Base-by-base conservation (phyloP, 1,284 basidiomycete genomes). In the Ustilago tritici region DNA sequence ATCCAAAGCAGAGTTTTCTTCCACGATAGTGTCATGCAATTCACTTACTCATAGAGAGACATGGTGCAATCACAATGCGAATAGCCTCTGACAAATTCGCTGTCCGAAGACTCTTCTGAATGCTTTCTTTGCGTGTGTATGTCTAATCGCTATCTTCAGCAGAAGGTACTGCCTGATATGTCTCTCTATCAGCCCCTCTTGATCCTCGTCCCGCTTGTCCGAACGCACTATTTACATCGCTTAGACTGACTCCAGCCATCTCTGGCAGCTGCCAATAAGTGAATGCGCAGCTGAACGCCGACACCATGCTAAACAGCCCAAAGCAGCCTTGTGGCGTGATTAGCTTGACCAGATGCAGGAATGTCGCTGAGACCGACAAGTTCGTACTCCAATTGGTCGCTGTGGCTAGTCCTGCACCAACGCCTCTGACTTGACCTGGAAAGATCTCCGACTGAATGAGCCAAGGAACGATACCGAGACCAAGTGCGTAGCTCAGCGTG, bases 381-480 rank as follows among this genome's bases (percentile, higher is more conserved):
- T 80, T 80, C 2, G 78, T 70, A 10, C 58, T 68, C 78, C 78
- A 80, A 56, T 80, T 82, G 12, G 70, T 76, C 14, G 80, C 80
- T 4, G 76, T 80, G 3, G 82, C 76, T 32, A 82, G 46, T 0
- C 74, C 80, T 4, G 69, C 76, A 2, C 82, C 82, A 0, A 80
- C 6, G 1, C 78, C 70, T 14, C 79, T 59, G 2, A 77, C 62
- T 15, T 70, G 69, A 31, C 70, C 74, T 7, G 76, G 66, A 17
- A 83, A 81, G 49, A 80, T 71, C 38, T 84, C 82, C 8, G 79
- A 70, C 59, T 80, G 78, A 15, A 84, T 65, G 9, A 84, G 65
- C 82, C 82, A 84, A 0, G 82, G 82, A 0, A 83, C 61, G 32
- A 82, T 81, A 4, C 82, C 82, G 4, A 81, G 52, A 2, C 82